Conservation (phyloP, 495 filamentous ascomycete species). For the Copromyces sp. region DNA sequence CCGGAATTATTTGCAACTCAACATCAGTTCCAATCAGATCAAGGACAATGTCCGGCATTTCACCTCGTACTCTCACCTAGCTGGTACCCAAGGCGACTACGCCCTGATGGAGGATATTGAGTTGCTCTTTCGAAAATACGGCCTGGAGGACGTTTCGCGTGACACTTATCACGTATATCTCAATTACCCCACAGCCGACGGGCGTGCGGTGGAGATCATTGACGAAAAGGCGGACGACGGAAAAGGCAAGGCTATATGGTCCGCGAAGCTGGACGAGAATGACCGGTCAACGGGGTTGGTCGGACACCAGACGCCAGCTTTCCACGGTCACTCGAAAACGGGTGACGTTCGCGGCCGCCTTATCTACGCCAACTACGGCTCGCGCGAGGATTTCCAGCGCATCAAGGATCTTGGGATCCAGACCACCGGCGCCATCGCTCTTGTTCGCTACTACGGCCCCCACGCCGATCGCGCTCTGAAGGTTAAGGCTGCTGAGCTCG, state of each 20-base stretch:
- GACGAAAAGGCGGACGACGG: slow-evolving; percentile 27
- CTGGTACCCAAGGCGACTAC: slow-evolving; percentile 82
- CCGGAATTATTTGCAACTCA: slow-evolving; percentile 19
- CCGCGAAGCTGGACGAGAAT: slow-evolving; percentile 76
- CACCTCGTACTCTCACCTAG: slow-evolving; percentile 74
- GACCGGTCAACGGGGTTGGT: slow-evolving; percentile 40
- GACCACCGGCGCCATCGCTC: slow-evolving; percentile 67
- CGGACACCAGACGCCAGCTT: slow-evolving; percentile 56
- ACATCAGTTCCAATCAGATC: slow-evolving; percentile 62
- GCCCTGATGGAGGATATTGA: slow-evolving; percentile 74
- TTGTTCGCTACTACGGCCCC: slow-evolving; percentile 72
- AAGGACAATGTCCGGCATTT: slow-evolving; percentile 59
- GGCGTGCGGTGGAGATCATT: slow-evolving; percentile 72
- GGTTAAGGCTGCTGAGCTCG: slow-evolving; percentile 79
- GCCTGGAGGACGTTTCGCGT: slow-evolving; percentile 59
- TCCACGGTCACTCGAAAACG: slow-evolving; percentile 81
- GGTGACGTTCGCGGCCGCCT: slow-evolving; percentile 88
- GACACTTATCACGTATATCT: slow-evolving; percentile 82
- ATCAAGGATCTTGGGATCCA: slow-evolving; percentile 62
- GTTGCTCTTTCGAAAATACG: slow-evolving; percentile 54
- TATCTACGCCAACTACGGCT: slow-evolving; percentile 89
- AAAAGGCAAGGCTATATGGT: slow-evolving; percentile 56
- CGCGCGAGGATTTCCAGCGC: slow-evolving; percentile 66
- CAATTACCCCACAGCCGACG: slow-evolving; percentile 74
- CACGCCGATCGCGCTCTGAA: slow-evolving; percentile 66